Percentiles rank a stretch among this genome's conserved stretches.
Conservation (phyloP, 1,139 yeast genomes). For the Kurtzmaniella natalensis region DNA sequence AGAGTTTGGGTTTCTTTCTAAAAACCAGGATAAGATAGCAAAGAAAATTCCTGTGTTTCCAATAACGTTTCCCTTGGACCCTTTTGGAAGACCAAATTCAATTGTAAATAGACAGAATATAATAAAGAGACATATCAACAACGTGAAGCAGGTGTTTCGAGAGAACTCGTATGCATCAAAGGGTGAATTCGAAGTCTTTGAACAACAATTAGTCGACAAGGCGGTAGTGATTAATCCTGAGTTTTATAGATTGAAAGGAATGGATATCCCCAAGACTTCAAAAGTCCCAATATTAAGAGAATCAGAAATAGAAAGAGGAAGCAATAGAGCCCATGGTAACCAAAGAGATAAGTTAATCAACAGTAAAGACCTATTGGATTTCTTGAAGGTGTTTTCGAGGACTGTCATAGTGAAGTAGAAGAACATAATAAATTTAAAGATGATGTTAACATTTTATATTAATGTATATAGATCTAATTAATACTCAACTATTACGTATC, state of each 20-base stretch:
- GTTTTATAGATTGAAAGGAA: conserved; percentile 1
- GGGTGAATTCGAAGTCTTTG: conserved; percentile 4
- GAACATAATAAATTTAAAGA: no score
- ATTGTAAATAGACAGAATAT: conserved; percentile 23
- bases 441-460: no score
- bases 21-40: conserved; percentile 16
- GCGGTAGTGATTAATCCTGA: not conserved
- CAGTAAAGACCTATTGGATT: no score
- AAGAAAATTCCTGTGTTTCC: conserved; percentile 29
- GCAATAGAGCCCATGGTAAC: no score
- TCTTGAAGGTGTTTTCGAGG: no score
- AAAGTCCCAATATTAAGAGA: no score
- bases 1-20: conserved; percentile 16
- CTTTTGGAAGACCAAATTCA: conserved; percentile 31
- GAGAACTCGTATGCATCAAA: conserved; percentile 16
- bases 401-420: no score
- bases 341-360: no score
- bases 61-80: conserved; percentile 28
- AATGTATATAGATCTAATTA: no score
- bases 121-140: conserved; percentile 21
- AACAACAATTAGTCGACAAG: not conserved
- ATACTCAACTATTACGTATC: conserved; percentile 24
- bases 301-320: no score
- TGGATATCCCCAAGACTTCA: conserved; percentile 10
- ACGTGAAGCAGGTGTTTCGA: no score